Evolutionary conservation across 129 eudicot species (phyloP).

Genomic region (Pittosporum tobira): DNA sequence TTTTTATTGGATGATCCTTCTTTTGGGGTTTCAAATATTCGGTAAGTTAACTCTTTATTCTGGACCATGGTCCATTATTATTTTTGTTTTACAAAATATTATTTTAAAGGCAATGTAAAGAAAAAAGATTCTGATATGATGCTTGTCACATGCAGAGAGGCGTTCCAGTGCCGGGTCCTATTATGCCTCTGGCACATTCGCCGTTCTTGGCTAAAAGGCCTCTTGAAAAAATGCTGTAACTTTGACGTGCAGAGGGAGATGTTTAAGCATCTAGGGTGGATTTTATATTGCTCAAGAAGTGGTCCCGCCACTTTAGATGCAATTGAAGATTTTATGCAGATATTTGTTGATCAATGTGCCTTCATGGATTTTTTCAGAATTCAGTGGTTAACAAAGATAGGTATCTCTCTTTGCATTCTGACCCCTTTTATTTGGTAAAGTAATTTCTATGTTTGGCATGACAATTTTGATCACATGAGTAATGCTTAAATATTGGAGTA

Average conservation of each 20-base stretch:
- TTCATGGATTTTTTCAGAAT: conserved; percentile 25
- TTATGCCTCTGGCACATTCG: conserved; percentile 35
- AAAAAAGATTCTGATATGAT: neutral
- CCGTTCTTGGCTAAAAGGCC: conserved; percentile 20
- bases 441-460: neutral
- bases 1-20: conserved; percentile 27
- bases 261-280: conserved; percentile 28
- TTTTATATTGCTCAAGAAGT: conserved; percentile 23
- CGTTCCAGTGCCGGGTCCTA: conserved; percentile 26
- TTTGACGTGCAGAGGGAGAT: conserved; percentile 29
- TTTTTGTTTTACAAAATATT: neutral
- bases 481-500: no score
- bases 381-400: conserved; percentile 27
- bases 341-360: conserved; percentile 26
- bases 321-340: conserved; percentile 26
- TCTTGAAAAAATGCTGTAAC: conserved; percentile 22
- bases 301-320: conserved; percentile 15
- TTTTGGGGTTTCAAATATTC: conserved; percentile 17
- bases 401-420: conserved; percentile 9
- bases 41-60: conserved; percentile 10
- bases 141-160: conserved; percentile 22
- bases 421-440: neutral
- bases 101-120: neutral
- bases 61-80: neutral
- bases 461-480: neutral